Evolutionary conservation across 441 rosid genomes (phyloP), one percentile per base, ranked within the genome.

Genomic region (Pelargonium citronellum): DNA sequence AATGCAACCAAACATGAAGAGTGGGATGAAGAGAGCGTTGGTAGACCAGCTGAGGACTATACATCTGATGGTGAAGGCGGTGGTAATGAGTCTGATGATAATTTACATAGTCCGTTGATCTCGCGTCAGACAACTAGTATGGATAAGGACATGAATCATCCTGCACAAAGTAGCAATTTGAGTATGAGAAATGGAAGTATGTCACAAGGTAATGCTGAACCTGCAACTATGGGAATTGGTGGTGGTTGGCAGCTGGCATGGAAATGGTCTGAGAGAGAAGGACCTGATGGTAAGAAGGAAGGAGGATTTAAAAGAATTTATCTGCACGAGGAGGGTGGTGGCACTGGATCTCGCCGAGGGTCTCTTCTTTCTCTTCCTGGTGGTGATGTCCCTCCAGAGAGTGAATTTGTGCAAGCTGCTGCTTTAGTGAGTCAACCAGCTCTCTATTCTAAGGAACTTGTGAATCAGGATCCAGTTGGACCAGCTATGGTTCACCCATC

Each of bases 231-330:
- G 79, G 98, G 89, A 63, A 92, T 92, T 70, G 99, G 99, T 64
- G 98, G 98, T 17, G 98, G 97, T 34, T 95, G 99, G 99, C 99
- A 95, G 80, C 77, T 95, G 73, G 98, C 99, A 13, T 95, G 96
- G 97, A 85, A 92, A 79, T 90, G 96, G 95, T 69, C 92, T 37
- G 96, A 90, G 68, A 86, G 79, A 75, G 92, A 84, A 73, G 90
- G 87, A 3, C 78, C 74, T 46, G 88, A 81, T 7, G 96, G 98
- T 47, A 82, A 84, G 74, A 92, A 91, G 82, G 96, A 88, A 80
- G 96, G 97, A 10, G 95, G 87, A 12, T 92, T 90, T 69, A 85
- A 90, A 74, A 83, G 98, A 76, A 82, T 95, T 74, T 95, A 88
- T 79, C 82, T 95, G 87, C 95, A 83, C 73, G 85, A 86, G 77